Conservation (phyloP, 441 rosid species). For the Jatropha multifida region DNA sequence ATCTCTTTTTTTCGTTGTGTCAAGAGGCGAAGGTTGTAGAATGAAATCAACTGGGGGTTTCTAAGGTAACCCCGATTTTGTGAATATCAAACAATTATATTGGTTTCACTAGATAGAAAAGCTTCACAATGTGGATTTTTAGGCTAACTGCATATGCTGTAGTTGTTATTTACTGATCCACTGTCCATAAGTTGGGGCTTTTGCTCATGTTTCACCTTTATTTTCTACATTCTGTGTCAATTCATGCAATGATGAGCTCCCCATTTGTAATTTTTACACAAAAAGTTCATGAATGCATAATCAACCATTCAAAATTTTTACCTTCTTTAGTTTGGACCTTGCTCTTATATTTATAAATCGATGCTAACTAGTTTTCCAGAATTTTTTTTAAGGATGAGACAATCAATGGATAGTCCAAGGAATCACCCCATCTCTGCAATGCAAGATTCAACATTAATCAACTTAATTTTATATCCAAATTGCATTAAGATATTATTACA, state of each 20-base stretch:
- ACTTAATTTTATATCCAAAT: too few species aligned
- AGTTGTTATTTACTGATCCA: constrained; percentile 16
- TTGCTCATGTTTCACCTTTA: neutral
- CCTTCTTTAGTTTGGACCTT: neutral
- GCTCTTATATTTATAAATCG: neutral
- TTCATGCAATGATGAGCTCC: constrained; percentile 5
- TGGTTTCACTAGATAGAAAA: constrained; percentile 3
- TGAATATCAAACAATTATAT: neutral
- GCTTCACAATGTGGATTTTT: constrained; percentile 22
- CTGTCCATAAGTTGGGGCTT: constrained; percentile 20
- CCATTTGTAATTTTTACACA: neutral
- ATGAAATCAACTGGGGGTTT: neutral
- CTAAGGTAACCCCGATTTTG: neutral
- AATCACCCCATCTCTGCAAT: too few species aligned
- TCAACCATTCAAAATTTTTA: neutral
- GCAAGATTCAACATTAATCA: too few species aligned
- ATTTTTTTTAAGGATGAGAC: too few species aligned
- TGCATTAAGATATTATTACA: too few species aligned
- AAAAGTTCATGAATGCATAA: too few species aligned
- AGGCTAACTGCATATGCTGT: constrained; percentile 19
- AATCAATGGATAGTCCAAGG: too few species aligned
- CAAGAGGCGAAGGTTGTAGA: neutral
- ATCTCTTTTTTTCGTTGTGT: neutral
- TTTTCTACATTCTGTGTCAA: neutral
- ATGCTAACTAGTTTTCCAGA: too few species aligned